Conservation (phyloP, 495 filamentous ascomycete genomes). For the Aspergillus sparsus region DNA sequence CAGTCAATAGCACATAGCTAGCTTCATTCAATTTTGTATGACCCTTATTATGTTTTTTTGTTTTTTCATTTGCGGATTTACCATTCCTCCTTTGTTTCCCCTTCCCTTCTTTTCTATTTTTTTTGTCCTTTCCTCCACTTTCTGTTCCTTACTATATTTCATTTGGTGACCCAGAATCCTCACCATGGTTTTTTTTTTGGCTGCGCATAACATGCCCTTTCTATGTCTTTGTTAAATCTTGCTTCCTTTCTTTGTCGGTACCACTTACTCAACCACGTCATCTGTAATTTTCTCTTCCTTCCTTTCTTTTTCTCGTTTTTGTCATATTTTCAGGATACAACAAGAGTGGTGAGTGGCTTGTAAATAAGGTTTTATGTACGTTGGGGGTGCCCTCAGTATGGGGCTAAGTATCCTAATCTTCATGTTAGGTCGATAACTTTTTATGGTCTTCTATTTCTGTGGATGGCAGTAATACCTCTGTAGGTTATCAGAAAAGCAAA, state of each 20-base stretch:
- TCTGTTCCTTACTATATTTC: not conserved
- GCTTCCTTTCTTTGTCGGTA: constrained; percentile 1
- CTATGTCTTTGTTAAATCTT: constrained; percentile 6
- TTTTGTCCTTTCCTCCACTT: constrained; percentile 8
- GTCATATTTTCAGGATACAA: constrained; percentile 3
- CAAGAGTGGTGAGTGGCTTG: constrained; percentile 13
- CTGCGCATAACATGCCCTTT: not conserved
- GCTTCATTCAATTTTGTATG: not conserved
- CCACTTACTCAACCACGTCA: constrained; percentile 1
- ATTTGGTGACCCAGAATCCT: not conserved
- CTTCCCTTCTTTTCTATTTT: constrained; percentile 11
- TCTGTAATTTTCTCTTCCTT: constrained; percentile 2
- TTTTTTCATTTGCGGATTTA: constrained; percentile 9
- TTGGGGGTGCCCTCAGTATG: constrained; percentile 1
- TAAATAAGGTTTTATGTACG: constrained; percentile 14
- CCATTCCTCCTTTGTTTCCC: not conserved
- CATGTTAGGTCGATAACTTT: not conserved
- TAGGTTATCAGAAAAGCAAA: not conserved
- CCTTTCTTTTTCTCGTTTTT: not conserved
- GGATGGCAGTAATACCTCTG: not conserved
- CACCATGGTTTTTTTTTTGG: not conserved
- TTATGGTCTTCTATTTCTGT: not conserved
- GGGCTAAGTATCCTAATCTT: not conserved
- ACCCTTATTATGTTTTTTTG: constrained; percentile 16
- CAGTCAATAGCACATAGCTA: not conserved